Evolutionary conservation across 2,329 filamentous ascomycete species (phyloP).

Genomic region (Phaeosphaeriaceae sp.): DNA sequence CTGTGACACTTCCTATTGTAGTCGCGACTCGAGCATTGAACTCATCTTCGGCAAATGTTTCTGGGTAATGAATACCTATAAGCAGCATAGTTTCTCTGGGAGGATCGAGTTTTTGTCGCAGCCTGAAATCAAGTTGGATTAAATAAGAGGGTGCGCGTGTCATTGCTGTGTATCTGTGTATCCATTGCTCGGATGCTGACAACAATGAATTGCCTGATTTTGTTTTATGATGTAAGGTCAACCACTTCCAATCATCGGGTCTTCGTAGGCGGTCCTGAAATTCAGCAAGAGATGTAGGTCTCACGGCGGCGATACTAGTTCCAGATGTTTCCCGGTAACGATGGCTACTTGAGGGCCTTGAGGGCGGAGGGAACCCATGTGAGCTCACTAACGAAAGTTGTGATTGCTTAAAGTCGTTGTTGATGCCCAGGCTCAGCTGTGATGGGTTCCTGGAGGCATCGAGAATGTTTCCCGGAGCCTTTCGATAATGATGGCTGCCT

Average conservation of each 20-base stretch:
- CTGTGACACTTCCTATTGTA: neutral
- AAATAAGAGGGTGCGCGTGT: neutral
- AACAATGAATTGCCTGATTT: neutral
- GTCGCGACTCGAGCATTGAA: neutral
- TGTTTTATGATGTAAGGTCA: neutral
- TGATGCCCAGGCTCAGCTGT: neutral
- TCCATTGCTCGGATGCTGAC: neutral
- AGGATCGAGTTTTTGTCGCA: neutral
- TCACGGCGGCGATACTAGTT: neutral
- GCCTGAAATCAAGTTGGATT: neutral
- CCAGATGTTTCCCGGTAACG: neutral
- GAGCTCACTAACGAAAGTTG: neutral
- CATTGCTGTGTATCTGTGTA: neutral
- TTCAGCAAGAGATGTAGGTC: neutral
- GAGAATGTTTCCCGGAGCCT: neutral
- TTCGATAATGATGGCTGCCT: too few species aligned
- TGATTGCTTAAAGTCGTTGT: neutral
- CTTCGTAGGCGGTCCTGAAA: neutral
- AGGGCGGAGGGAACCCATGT: neutral
- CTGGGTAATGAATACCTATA: neutral
- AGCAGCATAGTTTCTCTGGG: neutral
- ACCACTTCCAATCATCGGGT: neutral
- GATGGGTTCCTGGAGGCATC: neutral
- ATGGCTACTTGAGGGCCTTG: neutral
- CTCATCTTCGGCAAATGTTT: neutral